Conservation (phyloP, 2,329 filamentous ascomycete species). For the Leptographium wingfieldii region DNA sequence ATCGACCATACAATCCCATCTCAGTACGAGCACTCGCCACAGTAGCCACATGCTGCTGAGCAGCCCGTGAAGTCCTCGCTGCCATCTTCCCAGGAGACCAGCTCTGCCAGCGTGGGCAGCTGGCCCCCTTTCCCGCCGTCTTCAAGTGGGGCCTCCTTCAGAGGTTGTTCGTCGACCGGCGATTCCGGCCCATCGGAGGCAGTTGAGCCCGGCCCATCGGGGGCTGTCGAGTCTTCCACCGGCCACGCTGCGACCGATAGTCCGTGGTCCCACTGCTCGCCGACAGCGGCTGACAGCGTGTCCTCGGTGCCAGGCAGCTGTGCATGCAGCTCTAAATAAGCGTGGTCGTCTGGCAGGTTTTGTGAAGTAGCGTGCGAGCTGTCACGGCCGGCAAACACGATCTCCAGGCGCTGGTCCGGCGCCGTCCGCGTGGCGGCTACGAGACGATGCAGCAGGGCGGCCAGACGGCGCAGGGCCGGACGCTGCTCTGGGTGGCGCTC, state of each 20-base stretch:
- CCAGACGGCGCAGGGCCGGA: slow-evolving; percentile 19
- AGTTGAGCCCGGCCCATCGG: no score
- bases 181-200: background rate
- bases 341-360: slow-evolving; percentile 1
- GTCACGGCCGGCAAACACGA: background rate
- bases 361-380: background rate
- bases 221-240: background rate
- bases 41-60: slow-evolving; percentile 14
- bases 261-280: background rate
- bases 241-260: background rate
- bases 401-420: background rate
- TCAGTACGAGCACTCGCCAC: slow-evolving; percentile 14
- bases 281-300: slow-evolving; percentile 14
- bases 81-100: background rate
- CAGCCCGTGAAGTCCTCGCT: slow-evolving; percentile 14
- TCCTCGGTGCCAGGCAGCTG: slow-evolving; percentile 12
- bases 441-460: slow-evolving; percentile 16
- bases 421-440: slow-evolving; percentile 1
- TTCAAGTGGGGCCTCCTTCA: background rate
- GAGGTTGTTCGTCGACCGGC: background rate
- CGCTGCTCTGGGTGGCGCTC: slow-evolving; percentile 18
- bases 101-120: background rate
- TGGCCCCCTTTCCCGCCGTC: background rate
- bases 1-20: background rate
- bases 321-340: slow-evolving; percentile 14